These are phyloP conservation scores for Lactifluus volemus DNA, from an alignment of 768 basidiomycete genomes.

Conservation along the genomic window DNA sequence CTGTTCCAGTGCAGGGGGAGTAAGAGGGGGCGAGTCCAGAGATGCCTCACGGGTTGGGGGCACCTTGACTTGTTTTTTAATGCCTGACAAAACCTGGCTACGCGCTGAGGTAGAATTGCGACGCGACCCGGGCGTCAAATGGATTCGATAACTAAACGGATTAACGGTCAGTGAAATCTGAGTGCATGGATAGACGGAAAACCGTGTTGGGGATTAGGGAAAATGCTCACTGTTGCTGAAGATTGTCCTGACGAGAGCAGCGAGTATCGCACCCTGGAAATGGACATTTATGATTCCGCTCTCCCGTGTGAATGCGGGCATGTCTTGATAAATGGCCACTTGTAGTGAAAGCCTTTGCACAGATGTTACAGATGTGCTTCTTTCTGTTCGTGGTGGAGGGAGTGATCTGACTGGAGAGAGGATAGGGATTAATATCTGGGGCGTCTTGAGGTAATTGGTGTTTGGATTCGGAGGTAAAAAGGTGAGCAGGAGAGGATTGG, in stretches of 20 bases:
- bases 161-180: neutral
- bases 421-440: neutral
- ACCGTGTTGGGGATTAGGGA: neutral
- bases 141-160: constrained; percentile 60
- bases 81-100: constrained; percentile 4
- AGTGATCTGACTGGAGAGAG: neutral
- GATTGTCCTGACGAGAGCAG: constrained; percentile 85
- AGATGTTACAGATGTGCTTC: constrained; percentile 57
- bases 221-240: constrained; percentile 50
- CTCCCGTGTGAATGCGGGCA: constrained; percentile 84
- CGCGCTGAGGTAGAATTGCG: constrained; percentile 48
- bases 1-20: constrained; percentile 22
- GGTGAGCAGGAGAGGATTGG: neutral
- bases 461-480: neutral
- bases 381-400: constrained; percentile 20
- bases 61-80: constrained; percentile 15
- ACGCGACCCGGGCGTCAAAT: constrained; percentile 71
- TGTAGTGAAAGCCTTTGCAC: constrained; percentile 76
- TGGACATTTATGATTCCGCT: constrained; percentile 87
- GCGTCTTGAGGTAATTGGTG: neutral
- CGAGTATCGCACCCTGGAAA: constrained; percentile 93
- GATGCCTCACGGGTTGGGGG: constrained; percentile 16
- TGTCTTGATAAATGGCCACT: constrained; percentile 86
- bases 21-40: constrained; percentile 18
- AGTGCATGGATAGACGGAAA: neutral